Conservation (phyloP, 176 grass and related monocot genomes). For the Rhynchospora tenuis region DNA sequence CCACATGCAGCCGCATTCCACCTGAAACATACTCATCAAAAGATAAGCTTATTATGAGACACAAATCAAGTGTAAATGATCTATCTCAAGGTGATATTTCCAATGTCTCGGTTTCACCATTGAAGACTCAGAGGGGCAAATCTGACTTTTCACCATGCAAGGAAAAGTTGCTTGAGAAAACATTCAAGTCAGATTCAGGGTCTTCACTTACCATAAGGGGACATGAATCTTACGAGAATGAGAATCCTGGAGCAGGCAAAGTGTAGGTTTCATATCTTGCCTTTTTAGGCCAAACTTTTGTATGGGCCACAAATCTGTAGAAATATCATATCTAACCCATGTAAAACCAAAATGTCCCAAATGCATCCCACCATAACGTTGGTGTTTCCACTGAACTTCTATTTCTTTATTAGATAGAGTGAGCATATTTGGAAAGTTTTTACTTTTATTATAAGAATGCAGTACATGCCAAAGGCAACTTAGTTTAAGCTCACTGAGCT, state of each 20-base stretch:
- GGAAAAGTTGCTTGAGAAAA: not conserved
- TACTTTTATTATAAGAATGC: too few species aligned
- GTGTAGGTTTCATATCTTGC: not conserved
- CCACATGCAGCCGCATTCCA: not conserved
- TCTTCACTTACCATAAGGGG: not conserved
- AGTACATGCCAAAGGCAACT: not conserved
- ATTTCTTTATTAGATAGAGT: constrained; percentile 19
- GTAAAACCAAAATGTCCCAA: not conserved
- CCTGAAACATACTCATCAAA: constrained; percentile 11
- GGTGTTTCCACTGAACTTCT: constrained; percentile 11
- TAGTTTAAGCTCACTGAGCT: not conserved
- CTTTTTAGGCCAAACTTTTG: not conserved
- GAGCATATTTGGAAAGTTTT: too few species aligned
- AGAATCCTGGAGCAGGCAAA: not conserved
- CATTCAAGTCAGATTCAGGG: constrained; percentile 3
- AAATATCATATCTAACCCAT: not conserved
- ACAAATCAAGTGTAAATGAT: not conserved
- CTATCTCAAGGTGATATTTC: not conserved
- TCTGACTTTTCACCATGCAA: constrained; percentile 16
- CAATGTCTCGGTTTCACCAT: constrained; percentile 13
- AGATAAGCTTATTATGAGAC: not conserved
- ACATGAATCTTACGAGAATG: not conserved
- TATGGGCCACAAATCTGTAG: not conserved
- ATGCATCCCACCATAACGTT: not conserved
- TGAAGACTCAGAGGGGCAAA: constrained; percentile 9